These are phyloP conservation scores for Chytriomyces confervae DNA, from an alignment of 192 early-diverging fungal genomes.

Conservation along the genomic window DNA sequence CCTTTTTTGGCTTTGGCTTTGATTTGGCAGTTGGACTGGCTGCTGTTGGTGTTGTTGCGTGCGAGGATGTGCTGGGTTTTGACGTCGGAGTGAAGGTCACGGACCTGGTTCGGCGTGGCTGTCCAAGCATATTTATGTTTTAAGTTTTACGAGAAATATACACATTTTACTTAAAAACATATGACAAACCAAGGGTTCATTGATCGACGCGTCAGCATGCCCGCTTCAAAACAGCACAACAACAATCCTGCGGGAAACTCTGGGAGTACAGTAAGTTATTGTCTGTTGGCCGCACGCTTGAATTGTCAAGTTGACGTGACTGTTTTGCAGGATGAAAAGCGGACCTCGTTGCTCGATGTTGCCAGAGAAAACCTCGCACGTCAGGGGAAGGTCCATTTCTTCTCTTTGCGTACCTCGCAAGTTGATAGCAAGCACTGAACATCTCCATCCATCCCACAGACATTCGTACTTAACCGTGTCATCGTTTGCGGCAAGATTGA, in stretches of 20 bases:
- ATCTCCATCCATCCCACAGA: too few relatives aligned
- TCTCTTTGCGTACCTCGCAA: background rate
- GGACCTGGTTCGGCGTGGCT: background rate
- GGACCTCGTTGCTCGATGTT: conserved; percentile 46
- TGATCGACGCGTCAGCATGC: too few relatives aligned
- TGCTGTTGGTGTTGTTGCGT: background rate
- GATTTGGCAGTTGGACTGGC: background rate
- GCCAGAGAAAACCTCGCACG: conserved; percentile 44
- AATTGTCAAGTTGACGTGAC: too few relatives aligned
- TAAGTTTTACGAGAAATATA: background rate
- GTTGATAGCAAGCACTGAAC: background rate
- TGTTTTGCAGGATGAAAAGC: conserved; percentile 53
- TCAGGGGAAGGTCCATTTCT: conserved; percentile 42
- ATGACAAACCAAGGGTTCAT: too few relatives aligned
- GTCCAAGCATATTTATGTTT: background rate
- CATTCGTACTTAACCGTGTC: conserved; percentile 43
- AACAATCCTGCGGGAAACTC: too few relatives aligned
- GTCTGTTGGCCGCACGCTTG: too few relatives aligned
- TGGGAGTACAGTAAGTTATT: too few relatives aligned
- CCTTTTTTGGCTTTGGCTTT: conserved; percentile 7
- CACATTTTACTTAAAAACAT: too few relatives aligned
- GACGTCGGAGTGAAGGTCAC: background rate
- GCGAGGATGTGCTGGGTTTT: background rate
- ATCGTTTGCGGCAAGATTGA: conserved; percentile 47
- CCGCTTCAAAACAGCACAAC: too few relatives aligned